Conservation (phyloP, 2,329 filamentous ascomycete genomes). For the Clonostachys rosea region DNA sequence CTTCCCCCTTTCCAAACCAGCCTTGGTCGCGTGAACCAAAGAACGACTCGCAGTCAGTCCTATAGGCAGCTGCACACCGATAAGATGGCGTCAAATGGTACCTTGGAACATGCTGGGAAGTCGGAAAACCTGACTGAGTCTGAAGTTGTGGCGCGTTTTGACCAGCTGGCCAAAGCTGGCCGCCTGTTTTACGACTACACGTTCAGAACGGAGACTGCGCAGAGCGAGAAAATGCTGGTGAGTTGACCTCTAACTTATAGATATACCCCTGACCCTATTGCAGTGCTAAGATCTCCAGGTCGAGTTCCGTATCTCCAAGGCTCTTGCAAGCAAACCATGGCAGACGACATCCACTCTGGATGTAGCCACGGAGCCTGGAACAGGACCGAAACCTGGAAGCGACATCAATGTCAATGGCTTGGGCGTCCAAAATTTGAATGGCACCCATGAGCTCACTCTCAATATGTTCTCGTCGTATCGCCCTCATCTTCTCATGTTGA, state of each 20-base stretch:
- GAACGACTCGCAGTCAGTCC: no score
- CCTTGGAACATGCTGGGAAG: background rate
- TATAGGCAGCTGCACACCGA: constrained; percentile 5
- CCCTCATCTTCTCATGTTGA: constrained; percentile 41
- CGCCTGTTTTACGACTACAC: constrained; percentile 7
- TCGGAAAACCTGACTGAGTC: background rate
- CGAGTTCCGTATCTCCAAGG: constrained; percentile 7
- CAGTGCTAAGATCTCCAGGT: constrained; percentile 1
- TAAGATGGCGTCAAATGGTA: constrained; percentile 12
- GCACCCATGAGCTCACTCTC: constrained; percentile 35
- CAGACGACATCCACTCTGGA: constrained; percentile 1
- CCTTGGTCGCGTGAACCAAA: no score
- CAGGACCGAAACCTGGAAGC: constrained; percentile 14
- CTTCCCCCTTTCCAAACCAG: no score
- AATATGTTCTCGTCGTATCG: constrained; percentile 44
- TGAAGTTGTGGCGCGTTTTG: constrained; percentile 1
- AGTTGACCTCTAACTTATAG: background rate
- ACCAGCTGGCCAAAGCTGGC: constrained; percentile 3
- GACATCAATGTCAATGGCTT: constrained; percentile 35
- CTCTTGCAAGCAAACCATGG: constrained; percentile 6
- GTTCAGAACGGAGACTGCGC: constrained; percentile 1
- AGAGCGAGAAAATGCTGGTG: background rate
- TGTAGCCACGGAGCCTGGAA: background rate
- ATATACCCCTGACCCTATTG: background rate
- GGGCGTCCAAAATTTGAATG: constrained; percentile 29